Evolutionary conservation across 192 early-diverging fungal species (phyloP).

Genomic region (Coemansia sp.): DNA sequence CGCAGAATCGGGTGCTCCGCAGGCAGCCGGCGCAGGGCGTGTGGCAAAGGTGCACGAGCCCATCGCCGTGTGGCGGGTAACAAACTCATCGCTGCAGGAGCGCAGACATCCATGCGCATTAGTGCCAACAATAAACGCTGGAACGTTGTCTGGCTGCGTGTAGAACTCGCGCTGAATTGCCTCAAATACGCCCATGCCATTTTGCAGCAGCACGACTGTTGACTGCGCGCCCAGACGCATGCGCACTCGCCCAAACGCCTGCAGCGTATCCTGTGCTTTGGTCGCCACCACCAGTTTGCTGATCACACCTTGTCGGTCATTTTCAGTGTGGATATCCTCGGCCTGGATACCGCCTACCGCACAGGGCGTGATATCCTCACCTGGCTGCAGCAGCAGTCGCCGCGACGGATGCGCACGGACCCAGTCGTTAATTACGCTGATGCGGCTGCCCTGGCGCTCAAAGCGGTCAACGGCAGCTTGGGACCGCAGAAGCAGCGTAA

Average conservation of each 20-base stretch:
- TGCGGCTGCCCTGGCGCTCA: conserved; percentile 15
- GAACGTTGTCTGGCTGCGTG: conserved; percentile 8
- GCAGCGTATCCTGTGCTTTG: conserved; percentile 64
- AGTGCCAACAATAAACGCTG: conserved; percentile 54
- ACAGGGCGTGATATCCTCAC: conserved; percentile 24
- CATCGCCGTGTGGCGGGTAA: conserved; percentile 59
- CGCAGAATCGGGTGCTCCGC: conserved; percentile 12
- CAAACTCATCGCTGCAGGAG: conserved; percentile 45
- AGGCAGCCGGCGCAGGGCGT: conserved; percentile 14
- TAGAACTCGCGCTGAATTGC: conserved; percentile 48
- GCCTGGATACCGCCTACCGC: conserved; percentile 10
- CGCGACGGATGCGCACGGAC: conserved; percentile 27
- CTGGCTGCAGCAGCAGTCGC: conserved; percentile 29
- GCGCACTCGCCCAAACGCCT: conserved; percentile 54
- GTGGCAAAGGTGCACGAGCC: conserved; percentile 56
- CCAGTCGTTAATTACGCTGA: conserved; percentile 40
- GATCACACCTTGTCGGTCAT: conserved; percentile 38
- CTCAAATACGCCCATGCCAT: conserved; percentile 65
- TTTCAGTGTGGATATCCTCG: conserved; percentile 45
- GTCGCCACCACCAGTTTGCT: conserved; percentile 60
- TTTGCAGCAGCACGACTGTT: conserved; percentile 65
- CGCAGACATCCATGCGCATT: conserved; percentile 62
- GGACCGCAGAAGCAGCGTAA: conserved; percentile 62
- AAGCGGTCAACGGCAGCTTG: conserved; percentile 47
- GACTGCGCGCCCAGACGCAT: conserved; percentile 54